These are phyloP conservation scores for Pseudevernia furfuracea DNA, from an alignment of 495 filamentous ascomycete genomes.

Conservation along the genomic window DNA sequence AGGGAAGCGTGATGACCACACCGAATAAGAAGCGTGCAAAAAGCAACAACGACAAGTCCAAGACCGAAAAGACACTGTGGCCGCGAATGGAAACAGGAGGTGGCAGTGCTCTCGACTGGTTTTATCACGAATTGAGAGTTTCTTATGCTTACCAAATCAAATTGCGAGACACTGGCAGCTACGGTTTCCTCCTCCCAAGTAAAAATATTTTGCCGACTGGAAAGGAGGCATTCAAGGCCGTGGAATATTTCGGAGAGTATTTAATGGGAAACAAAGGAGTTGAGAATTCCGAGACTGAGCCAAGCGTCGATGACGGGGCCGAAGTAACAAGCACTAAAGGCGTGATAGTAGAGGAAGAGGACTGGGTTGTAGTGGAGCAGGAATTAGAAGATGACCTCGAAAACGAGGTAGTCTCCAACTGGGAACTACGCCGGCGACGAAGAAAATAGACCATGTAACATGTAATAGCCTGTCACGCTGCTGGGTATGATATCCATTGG, in stretches of 20 bases:
- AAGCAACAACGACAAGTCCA: constrained; percentile 15
- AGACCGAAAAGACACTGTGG: constrained; percentile 28
- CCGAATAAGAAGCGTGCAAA: constrained; percentile 11
- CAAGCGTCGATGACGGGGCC: constrained; percentile 5
- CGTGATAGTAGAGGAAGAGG: constrained; percentile 9
- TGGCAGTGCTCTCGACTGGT: constrained; percentile 89
- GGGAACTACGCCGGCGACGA: constrained; percentile 11
- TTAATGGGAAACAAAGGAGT: constrained; percentile 42
- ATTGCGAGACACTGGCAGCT: constrained; percentile 85
- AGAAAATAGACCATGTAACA: background rate
- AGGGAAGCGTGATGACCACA: constrained; percentile 54
- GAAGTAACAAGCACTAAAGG: constrained; percentile 7
- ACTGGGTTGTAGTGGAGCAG: constrained; percentile 13
- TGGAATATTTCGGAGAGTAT: constrained; percentile 74
- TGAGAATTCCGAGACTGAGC: constrained; percentile 17
- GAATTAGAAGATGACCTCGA: constrained; percentile 10
- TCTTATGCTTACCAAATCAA: constrained; percentile 90
- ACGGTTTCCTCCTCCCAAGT: constrained; percentile 83
- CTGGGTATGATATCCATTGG: background rate
- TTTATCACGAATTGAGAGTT: constrained; percentile 83
- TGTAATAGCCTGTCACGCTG: background rate
- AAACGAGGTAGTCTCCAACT: constrained; percentile 5
- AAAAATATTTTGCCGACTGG: constrained; percentile 87
- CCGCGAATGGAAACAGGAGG: constrained; percentile 58
- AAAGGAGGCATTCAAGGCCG: constrained; percentile 71